Conservation (phyloP, 139 green algal species). For the Coelastrella sp. region DNA sequence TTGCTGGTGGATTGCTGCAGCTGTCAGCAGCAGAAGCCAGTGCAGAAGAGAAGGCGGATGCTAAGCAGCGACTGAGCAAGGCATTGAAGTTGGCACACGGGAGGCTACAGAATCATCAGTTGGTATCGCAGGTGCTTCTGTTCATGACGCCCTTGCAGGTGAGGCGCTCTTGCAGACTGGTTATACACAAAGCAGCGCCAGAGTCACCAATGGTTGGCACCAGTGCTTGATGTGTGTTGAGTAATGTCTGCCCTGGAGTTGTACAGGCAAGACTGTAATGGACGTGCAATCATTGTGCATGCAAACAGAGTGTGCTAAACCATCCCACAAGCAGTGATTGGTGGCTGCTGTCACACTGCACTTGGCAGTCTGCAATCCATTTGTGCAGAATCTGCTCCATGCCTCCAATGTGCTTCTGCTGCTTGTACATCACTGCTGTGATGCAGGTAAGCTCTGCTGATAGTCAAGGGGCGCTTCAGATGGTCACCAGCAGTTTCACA, state of each 20-base stretch:
- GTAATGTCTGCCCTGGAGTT: background rate
- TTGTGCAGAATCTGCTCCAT: too few species aligned
- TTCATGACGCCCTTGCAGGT: slow-evolving; percentile 45
- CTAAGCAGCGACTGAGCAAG: slow-evolving; percentile 48
- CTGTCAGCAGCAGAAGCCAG: background rate
- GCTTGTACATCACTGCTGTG: background rate
- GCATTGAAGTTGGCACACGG: slow-evolving; percentile 48
- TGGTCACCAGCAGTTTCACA: slow-evolving; percentile 31
- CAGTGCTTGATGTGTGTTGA: background rate
- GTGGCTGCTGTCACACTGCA: background rate
- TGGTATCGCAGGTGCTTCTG: slow-evolving; percentile 44
- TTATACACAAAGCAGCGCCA: background rate
- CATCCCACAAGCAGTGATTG: too few species aligned
- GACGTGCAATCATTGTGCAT: too few species aligned
- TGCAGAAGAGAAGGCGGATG: background rate
- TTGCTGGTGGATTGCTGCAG: slow-evolving; percentile 41
- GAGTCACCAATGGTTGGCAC: background rate
- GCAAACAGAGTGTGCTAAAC: too few species aligned
- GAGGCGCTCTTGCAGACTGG: background rate
- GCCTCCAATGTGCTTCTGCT: background rate
- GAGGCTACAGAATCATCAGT: slow-evolving; percentile 47
- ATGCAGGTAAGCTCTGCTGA: slow-evolving; percentile 15
- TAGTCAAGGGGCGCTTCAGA: background rate
- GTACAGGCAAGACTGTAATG: background rate
- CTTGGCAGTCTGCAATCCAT: background rate